phyloP scores from a whole-genome alignment of 139 green algal species.

The Chlorokybus atmophyticus region DNA sequence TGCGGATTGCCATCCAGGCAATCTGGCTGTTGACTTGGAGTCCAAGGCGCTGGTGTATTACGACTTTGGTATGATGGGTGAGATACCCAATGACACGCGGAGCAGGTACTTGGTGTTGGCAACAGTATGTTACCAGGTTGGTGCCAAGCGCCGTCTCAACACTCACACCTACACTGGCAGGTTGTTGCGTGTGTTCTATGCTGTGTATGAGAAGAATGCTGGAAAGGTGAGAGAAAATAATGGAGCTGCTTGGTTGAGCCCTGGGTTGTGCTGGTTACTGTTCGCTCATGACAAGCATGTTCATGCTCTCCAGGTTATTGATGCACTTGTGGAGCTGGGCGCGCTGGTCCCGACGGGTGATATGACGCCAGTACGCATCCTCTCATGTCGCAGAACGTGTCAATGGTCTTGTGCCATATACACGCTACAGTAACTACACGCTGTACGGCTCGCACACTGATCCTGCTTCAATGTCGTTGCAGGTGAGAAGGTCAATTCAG shows the following conservation, averaged over 20 bases:
- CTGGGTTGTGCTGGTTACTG: background rate
- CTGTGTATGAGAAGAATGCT: constrained; percentile 79
- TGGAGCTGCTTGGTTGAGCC: background rate
- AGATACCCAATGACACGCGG: constrained; percentile 49
- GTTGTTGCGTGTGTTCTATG: constrained; percentile 94
- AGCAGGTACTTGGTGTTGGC: constrained; percentile 77
- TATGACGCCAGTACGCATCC: constrained; percentile 10
- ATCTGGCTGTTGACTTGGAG: constrained; percentile 77
- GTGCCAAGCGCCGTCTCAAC: too few relatives aligned
- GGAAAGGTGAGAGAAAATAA: constrained; percentile 31
- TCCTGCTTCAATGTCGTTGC: too few relatives aligned
- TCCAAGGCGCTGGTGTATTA: constrained; percentile 77
- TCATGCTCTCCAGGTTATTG: constrained; percentile 33
- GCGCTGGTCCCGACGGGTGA: constrained; percentile 57
- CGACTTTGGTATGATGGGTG: constrained; percentile 78
- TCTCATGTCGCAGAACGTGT: too few relatives aligned
- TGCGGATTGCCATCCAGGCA: constrained; percentile 82
- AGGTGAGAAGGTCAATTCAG: constrained; percentile 86
- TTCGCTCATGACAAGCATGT: background rate
- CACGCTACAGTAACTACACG: too few relatives aligned
- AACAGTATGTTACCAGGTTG: too few relatives aligned
- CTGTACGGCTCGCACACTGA: too few relatives aligned
- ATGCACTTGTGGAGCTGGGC: constrained; percentile 71
- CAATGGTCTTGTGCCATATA: too few relatives aligned
- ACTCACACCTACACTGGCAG: too few relatives aligned